A percentile compares a stretch with the other conserved stretches of the same genome.
These are phyloP conservation scores for Sungouiella thailandica DNA, from an alignment of 805 yeast species.

Conservation along the genomic window DNA sequence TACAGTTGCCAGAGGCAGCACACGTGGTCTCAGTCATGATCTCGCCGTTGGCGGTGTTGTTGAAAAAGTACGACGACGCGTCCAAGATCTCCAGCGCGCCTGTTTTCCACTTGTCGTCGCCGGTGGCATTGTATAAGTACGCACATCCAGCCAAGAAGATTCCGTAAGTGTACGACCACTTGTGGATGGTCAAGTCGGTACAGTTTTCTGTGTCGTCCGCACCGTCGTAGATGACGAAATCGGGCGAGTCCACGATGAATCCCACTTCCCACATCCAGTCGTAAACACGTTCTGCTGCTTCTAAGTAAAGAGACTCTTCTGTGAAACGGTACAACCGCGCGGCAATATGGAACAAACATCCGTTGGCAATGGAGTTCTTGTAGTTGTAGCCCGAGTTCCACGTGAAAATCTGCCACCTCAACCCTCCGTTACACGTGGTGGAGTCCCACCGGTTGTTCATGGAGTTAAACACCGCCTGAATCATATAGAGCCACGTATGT, in stretches of 20 bases:
- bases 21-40: constrained; percentile 64
- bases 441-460: constrained; percentile 43
- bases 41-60: constrained; percentile 16
- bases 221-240: constrained; percentile 50
- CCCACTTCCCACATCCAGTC: constrained; percentile 38
- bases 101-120: constrained; percentile 38
- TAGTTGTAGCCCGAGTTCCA: constrained; percentile 95
- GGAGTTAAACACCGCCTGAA: constrained; percentile 41
- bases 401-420: constrained; percentile 90
- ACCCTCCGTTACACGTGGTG: constrained; percentile 35
- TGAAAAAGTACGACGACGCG: constrained; percentile 37
- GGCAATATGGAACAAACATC: constrained; percentile 66
- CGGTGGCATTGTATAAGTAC: constrained; percentile 59
- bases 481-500: constrained; percentile 34
- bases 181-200: constrained; percentile 40
- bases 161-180: constrained; percentile 74
- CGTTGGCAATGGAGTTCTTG: constrained; percentile 89
- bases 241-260: constrained; percentile 15
- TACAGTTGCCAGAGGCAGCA: constrained; percentile 48
- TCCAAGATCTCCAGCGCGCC: constrained; percentile 33
- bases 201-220: constrained; percentile 44
- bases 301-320: constrained; percentile 34
- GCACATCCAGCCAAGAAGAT: constrained; percentile 64
- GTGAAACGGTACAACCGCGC: constrained; percentile 42
- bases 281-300: constrained; percentile 40